Conservation (phyloP, 2,329 filamentous ascomycete species). For the Diaporthe eres region DNA sequence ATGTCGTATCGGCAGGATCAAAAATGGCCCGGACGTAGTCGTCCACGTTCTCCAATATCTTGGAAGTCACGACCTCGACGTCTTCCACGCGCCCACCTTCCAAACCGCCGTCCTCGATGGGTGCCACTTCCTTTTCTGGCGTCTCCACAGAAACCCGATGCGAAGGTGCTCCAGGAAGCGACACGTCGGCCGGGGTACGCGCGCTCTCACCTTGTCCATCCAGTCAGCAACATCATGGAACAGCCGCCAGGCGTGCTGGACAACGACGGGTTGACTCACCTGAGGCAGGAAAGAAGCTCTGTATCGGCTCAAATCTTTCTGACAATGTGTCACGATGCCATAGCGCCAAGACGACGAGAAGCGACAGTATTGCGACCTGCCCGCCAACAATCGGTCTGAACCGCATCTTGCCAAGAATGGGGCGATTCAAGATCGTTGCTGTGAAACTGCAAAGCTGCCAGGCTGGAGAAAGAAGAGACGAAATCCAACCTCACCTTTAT, state of each 20-base stretch:
- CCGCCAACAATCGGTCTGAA: background rate
- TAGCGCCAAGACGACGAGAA: slow-evolving; percentile 11
- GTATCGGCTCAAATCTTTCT: slow-evolving; percentile 3
- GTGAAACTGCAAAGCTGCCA: background rate
- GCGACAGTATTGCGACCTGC: slow-evolving; percentile 8
- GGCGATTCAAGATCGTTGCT: background rate
- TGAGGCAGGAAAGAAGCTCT: slow-evolving; percentile 6
- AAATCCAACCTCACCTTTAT: background rate
- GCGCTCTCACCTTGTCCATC: background rate
- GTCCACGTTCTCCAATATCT: slow-evolving; percentile 8
- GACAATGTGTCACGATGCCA: slow-evolving; percentile 18
- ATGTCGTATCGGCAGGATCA: slow-evolving; percentile 31
- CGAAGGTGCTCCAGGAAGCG: background rate
- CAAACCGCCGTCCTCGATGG: background rate
- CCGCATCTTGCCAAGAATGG: slow-evolving; percentile 16
- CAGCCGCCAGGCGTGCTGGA: background rate
- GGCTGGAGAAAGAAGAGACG: background rate
- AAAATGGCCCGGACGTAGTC: slow-evolving; percentile 29
- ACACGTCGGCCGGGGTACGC: background rate
- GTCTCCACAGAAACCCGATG: background rate
- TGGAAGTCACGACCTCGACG: background rate
- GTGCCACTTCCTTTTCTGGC: background rate
- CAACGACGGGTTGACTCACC: slow-evolving; percentile 2
- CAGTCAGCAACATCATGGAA: background rate
- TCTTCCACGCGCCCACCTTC: background rate